Base-by-base conservation (phyloP, 371 early-diverging fungal genomes). In the Zychaea mexicana region DNA sequence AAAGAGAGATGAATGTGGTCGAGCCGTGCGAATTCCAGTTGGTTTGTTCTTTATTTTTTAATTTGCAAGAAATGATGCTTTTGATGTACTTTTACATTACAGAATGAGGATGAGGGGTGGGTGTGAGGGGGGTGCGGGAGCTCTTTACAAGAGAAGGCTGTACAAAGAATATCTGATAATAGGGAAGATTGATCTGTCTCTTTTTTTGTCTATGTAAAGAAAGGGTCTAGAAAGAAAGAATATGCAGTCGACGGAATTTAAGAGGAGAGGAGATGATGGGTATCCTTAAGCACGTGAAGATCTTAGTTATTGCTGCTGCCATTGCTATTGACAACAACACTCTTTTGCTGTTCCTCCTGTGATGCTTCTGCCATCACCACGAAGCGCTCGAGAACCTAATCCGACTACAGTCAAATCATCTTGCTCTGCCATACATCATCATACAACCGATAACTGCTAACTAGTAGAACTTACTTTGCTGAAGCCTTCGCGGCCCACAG, bases 401-500 rank as follows among this genome's bases (percentile, higher is more conserved):
- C 31, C 31, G 15, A 22, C 15, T 28, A 42, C n/a, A 13, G 38
- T 19, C 10, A 22, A 47, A 32, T 47, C 24, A 19, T 42, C 12
- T 31, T 9, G 13, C 3, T 39, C 3, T 39, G n/a, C 2, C 13
- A 15, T 15, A 15, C n/a, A 39, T 39, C 12, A 33, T 33, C 27
- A 58, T 8, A 19, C 0, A 13, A 33, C n/a, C 6, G 1, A 36
- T 17, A 13, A 47, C 9, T 24, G 17, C 2, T 24, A 1, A 28
- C 33, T 39, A 8, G 10, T 39, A 21, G 12, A 15, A 33, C 49
- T 49, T 65, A 92, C 94, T 65, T 85, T 83, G 68, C 86, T 80
- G 38, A 92, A 88, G 17, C 92, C 94, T 63, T 85, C 83, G 59
- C 85, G 79, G 3, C 94, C 94, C 17, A 86, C 77, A 13, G 82